These are phyloP conservation scores for Diaporthe ilicicola DNA, from an alignment of 2,329 filamentous ascomycete genomes.

Conservation along the genomic window DNA sequence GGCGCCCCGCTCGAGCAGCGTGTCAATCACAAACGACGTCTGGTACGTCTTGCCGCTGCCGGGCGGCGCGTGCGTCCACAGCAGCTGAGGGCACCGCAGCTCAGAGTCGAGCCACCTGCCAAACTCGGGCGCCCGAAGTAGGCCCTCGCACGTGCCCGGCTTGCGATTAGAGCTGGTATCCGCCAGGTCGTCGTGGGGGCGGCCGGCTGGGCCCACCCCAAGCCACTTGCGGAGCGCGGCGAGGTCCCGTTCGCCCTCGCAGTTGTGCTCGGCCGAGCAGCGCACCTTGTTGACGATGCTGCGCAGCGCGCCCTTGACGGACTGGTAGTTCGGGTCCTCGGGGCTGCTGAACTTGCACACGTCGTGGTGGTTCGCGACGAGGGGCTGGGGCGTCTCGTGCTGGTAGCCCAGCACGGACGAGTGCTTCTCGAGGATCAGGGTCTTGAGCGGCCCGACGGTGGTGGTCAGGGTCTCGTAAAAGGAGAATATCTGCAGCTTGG, in stretches of 20 bases:
- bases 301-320: conserved; percentile 34
- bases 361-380: conserved; percentile 43
- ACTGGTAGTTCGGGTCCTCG: conserved; percentile 36
- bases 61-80: conserved; percentile 28
- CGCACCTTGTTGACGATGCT: conserved; percentile 29
- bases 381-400: conserved; percentile 36
- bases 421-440: conserved; percentile 39
- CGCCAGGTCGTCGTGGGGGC: conserved; percentile 29
- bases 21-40: conserved; percentile 33
- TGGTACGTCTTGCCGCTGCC: conserved; percentile 34
- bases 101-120: conserved; percentile 14
- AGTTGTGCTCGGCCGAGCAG: conserved; percentile 6
- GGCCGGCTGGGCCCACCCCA: neutral
- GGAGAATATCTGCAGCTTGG: conserved; percentile 44
- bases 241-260: neutral
- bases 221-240: conserved; percentile 16
- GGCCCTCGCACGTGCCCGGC: conserved; percentile 29
- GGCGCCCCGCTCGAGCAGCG: neutral
- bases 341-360: conserved; percentile 41
- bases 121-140: conserved; percentile 26
- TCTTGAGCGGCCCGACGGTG: conserved; percentile 31
- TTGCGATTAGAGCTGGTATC: conserved; percentile 20
- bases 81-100: conserved; percentile 3
- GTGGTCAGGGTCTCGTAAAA: conserved; percentile 46
- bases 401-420: conserved; percentile 42